Base-by-base conservation (phyloP, 2,329 filamentous ascomycete genomes). In the Fusarium graminum region DNA sequence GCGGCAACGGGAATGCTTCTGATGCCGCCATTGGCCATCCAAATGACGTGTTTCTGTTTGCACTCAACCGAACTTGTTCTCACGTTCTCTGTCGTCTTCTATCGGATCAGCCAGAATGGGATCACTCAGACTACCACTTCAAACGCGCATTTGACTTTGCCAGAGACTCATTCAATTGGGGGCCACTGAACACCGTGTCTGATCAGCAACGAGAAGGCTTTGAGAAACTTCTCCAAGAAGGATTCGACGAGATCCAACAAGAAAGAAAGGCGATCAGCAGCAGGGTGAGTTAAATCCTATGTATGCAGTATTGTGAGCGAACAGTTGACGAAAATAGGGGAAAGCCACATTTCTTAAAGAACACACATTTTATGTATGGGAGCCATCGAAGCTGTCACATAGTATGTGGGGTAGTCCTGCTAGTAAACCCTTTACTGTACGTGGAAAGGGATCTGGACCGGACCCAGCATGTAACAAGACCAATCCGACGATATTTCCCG, bases 291-390 rank as follows among this genome's bases (percentile, higher is more conserved):
- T 12, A 2, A n/a, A 6, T 11, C 2, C 6, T 4, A 2, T 10
- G 16, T 16, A 7, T 9, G 4, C 5, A 3, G 9, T 7, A 6
- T 19, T 39, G 12, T 3, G 5, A 16, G 10, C 9, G 13, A 12
- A 2, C n/a, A 5, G 6, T n/a, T 26, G 8, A 34, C 8, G 4
- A 3, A 6, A 19, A 12, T 2, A 43, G 49, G 26, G 32, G 12
- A 14, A 34, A 14, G 41, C 49, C 3, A 28, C 42, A 19, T 43
- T 52, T n/a, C 22, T 52, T 0, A 52, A 52, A 4, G 49, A 52
- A 52, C 49, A 52, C 8, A 52, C 49, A 2, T 52, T 52, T 16
- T 52, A 52, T 7, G 42, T 43, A 14, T 52, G 49, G 49, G 49
- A 43, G 17, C 49, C 49, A 2, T 42, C 39, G 6, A 42, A 8